Conservation (phyloP, 2,329 filamentous ascomycete species). For the Aspergillus pseudoglaucus region DNA sequence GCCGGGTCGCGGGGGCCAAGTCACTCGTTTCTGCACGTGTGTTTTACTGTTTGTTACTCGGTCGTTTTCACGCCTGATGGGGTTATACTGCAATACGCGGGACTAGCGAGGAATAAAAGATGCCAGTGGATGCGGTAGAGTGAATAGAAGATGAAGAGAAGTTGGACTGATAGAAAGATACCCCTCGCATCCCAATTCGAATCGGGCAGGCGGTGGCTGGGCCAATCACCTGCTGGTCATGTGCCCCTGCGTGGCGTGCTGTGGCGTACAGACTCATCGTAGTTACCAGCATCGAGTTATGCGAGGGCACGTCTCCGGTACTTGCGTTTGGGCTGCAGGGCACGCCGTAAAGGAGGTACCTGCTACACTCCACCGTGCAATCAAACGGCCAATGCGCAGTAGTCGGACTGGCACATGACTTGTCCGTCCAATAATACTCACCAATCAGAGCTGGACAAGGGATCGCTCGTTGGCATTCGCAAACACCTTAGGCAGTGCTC, state of each 20-base stretch:
- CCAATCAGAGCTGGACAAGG: background rate
- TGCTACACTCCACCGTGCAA: background rate
- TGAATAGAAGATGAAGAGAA: background rate
- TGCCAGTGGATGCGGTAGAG: background rate
- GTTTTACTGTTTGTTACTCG: background rate
- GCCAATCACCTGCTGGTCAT: slow-evolving; percentile 19
- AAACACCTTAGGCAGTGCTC: background rate
- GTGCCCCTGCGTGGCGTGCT: slow-evolving; percentile 7
- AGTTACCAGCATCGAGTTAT: slow-evolving; percentile 1
- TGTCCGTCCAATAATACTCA: background rate
- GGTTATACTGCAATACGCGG: background rate
- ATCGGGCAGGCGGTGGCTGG: slow-evolving; percentile 20
- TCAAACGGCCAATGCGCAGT: background rate
- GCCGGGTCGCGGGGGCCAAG: slow-evolving; percentile 7
- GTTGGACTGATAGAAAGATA: background rate
- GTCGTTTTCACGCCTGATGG: background rate
- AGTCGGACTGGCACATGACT: background rate
- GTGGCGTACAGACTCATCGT: slow-evolving; percentile 5
- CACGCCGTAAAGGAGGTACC: background rate
- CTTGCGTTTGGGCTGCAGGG: background rate
- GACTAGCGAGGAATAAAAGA: background rate
- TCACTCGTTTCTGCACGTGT: slow-evolving; percentile 5
- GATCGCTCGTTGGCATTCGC: background rate
- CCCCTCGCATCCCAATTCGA: slow-evolving; percentile 1
- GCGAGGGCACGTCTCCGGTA: background rate